A percentile compares a stretch with the other conserved stretches of the same genome.
phyloP scores from a whole-genome alignment of 768 basidiomycete genomes.

The Suillus luteus region DNA sequence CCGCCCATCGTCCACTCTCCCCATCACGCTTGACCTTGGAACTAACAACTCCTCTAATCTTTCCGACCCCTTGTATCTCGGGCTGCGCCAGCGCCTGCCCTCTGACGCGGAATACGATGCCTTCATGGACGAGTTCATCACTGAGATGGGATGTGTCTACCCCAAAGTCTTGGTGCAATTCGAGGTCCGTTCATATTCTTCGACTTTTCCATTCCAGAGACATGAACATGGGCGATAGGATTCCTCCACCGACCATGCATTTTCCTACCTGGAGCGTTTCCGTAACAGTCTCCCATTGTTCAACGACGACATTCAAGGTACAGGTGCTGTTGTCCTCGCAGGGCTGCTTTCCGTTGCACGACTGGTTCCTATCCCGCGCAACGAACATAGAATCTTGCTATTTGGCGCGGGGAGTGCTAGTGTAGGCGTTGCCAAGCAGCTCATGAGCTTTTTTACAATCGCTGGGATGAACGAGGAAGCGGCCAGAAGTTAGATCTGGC shows the following conservation, averaged over 20 bases:
- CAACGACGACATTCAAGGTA: conserved; percentile 92
- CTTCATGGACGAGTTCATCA: conserved; percentile 95
- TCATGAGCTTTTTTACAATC: conserved; percentile 86
- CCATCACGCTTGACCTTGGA: conserved; percentile 86
- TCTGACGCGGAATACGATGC: conserved; percentile 65
- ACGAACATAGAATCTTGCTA: conserved; percentile 85
- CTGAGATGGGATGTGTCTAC: conserved; percentile 70
- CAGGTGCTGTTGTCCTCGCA: conserved; percentile 88
- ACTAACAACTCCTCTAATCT: conserved; percentile 82
- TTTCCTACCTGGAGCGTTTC: conserved; percentile 79
- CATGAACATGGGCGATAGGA: conserved; percentile 48
- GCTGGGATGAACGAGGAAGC: conserved; percentile 76
- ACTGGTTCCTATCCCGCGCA: conserved; percentile 63
- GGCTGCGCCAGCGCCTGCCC: conserved; percentile 71
- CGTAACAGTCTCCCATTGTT: conserved; percentile 76
- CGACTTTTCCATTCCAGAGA: neutral
- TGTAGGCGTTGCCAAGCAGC: conserved; percentile 88
- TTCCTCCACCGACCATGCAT: conserved; percentile 91
- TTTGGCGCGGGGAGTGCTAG: conserved; percentile 92
- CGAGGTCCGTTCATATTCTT: conserved; percentile 47
- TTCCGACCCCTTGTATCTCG: conserved; percentile 89
- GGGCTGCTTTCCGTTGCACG: conserved; percentile 89
- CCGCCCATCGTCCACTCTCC: conserved; percentile 75
- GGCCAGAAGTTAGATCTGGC: conserved; percentile 75
- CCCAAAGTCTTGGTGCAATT: conserved; percentile 87